Percentiles rank a stretch among this genome's conserved stretches.
Conservation (phyloP, 495 filamentous ascomycete genomes). For the Penicillium tannophilum region DNA sequence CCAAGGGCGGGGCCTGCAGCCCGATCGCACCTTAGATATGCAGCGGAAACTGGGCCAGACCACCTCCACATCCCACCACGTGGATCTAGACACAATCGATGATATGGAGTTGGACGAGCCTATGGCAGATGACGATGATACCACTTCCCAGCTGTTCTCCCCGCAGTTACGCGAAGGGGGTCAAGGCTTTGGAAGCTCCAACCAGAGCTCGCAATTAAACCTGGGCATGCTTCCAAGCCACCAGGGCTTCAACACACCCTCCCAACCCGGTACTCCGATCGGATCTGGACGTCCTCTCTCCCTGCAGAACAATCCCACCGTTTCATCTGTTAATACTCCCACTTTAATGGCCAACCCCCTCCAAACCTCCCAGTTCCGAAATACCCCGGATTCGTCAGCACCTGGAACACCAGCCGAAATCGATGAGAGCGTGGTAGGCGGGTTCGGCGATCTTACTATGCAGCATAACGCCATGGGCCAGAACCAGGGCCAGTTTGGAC, state of each 20-base stretch:
- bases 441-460: slow-evolving; percentile 53
- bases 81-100: slow-evolving; percentile 83
- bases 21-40: slow-evolving; percentile 45
- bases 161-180: slow-evolving; percentile 54
- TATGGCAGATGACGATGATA: slow-evolving; percentile 64
- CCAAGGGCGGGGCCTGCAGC: slow-evolving; percentile 42
- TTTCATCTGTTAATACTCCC: slow-evolving; percentile 97
- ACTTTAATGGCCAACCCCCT: slow-evolving; percentile 72
- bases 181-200: slow-evolving; percentile 71
- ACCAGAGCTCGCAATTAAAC: slow-evolving; percentile 69
- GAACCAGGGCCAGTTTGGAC: slow-evolving; percentile 53
- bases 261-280: slow-evolving; percentile 84
- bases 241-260: slow-evolving; percentile 75
- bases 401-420: slow-evolving; percentile 72
- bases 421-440: slow-evolving; percentile 60
- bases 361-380: slow-evolving; percentile 62
- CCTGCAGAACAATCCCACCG: slow-evolving; percentile 91
- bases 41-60: slow-evolving; percentile 48
- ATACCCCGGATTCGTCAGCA: slow-evolving; percentile 73
- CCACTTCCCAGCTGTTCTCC: slow-evolving; percentile 61
- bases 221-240: slow-evolving; percentile 69
- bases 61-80: slow-evolving; percentile 43
- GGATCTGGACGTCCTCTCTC: slow-evolving; percentile 60
- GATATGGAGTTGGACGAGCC: slow-evolving; percentile 98
- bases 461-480: slow-evolving; percentile 59